Evolutionary conservation across 768 basidiomycete species (phyloP).

Genomic region (Boletus vermiculosoides): DNA sequence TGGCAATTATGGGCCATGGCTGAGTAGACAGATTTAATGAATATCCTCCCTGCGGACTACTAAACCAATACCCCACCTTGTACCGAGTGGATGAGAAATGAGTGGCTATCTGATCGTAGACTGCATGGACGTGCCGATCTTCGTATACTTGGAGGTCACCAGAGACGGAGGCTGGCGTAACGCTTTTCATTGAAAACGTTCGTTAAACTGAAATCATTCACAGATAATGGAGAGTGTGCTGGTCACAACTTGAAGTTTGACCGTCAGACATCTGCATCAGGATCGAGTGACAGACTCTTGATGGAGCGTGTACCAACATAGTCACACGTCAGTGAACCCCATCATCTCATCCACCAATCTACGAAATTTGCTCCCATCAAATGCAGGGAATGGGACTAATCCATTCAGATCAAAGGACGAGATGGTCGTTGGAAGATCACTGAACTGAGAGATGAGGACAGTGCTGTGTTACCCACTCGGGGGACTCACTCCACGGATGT

Average conservation of each 20-base stretch:
- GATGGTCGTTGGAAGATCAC: conserved; percentile 57
- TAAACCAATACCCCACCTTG: conserved; percentile 49
- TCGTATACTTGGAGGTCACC: conserved; percentile 63
- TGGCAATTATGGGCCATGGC: conserved; percentile 88
- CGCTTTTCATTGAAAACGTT: conserved; percentile 23
- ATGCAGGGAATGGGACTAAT: conserved; percentile 61
- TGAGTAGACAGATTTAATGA: conserved; percentile 28
- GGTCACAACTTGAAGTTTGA: background rate
- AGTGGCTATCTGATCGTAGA: conserved; percentile 82
- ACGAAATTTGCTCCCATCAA: conserved; percentile 66
- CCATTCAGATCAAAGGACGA: conserved; percentile 42
- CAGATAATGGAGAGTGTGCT: background rate
- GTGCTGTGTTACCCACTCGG: background rate
- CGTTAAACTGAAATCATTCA: background rate
- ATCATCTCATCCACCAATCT: conserved; percentile 72
- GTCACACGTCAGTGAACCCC: conserved; percentile 54
- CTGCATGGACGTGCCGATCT: conserved; percentile 69
- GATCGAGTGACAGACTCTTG: background rate
- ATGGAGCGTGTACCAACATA: background rate
- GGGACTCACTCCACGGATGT: conserved; percentile 56
- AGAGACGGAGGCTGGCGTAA: conserved; percentile 42
- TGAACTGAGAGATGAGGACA: conserved; percentile 27
- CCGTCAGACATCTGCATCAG: background rate
- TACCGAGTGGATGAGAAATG: conserved; percentile 91
- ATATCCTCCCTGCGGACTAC: background rate